Base-by-base conservation (phyloP, 192 early-diverging fungal species). In the Jimgerdemannia lactiflua region DNA sequence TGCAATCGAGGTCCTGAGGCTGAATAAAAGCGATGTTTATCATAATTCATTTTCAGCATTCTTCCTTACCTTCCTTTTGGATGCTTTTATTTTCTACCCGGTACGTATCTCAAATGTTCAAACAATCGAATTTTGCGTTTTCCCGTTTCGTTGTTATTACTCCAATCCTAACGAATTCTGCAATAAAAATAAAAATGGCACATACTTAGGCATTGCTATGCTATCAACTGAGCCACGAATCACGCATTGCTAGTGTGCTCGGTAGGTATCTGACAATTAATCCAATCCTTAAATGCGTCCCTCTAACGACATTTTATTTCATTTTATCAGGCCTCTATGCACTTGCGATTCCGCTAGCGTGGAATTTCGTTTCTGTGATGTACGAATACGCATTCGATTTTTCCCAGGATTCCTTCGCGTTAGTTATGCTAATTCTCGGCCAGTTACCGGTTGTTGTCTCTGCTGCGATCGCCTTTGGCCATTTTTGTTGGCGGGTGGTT, bases 21-120 rank as follows among this genome's bases (percentile, higher is more conserved):
- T 19, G 17, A 40, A 70, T 8, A 18, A 65, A 14, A 40, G 43
- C 73, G 44, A 20, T 39, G 43, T 29, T 54, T 67, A 0, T 43
- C 8, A 11, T 78, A 41, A 0, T 70, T 14, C 49, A 44, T 19
- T 39, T 43, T 4, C 64, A 82, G 80, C 78, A 41, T 42, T 82
- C 9, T 82, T 82, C 18, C 68, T 82, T 11, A 76, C 81, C 0
- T 82, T 82, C 67, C 79, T 82, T 19, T 59, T 82, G 6, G 78
- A 82, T 70, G 81, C 77, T 49, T 74, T 74, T 14, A 73, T 74
- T 39, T 82, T 82, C 42, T 82, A 82, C 65, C 81, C 81, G n/a
- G 81, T 82, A 70, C 10, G 39, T 29, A 19, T 44, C 3, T 8
- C 14, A 49, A 63, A 69, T 70, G 4, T 64, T 17, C 39, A 20